phyloP scores from a whole-genome alignment of 805 yeast genomes.

The Candida michaelii region DNA sequence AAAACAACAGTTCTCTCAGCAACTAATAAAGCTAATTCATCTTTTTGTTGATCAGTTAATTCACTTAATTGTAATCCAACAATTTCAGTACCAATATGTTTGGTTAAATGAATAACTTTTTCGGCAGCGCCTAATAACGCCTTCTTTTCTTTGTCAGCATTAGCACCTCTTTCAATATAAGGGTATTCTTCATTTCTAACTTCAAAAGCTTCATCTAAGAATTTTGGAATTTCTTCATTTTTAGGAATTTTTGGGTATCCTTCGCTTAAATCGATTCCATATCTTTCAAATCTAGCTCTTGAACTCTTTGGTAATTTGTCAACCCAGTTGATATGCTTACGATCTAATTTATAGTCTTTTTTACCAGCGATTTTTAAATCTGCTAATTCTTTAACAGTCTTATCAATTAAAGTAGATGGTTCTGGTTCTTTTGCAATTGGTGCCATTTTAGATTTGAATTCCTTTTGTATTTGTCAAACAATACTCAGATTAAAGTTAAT shows the following conservation, averaged over 20 bases:
- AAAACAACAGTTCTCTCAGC: conserved; percentile 33
- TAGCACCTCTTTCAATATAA: conserved; percentile 27
- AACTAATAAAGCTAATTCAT: conserved; percentile 29
- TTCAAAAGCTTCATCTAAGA: conserved; percentile 28
- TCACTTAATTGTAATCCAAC: conserved; percentile 30
- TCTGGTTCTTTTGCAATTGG: conserved; percentile 9
- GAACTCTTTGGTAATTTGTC: conserved; percentile 24
- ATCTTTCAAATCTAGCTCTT: conserved; percentile 23
- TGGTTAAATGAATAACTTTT: conserved; percentile 26
- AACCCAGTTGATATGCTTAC: conserved; percentile 13
- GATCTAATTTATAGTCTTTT: not conserved
- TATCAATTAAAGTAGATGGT: conserved; percentile 7
- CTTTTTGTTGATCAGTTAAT: conserved; percentile 26
- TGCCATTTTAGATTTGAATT: too few species aligned
- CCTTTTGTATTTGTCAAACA: too few species aligned
- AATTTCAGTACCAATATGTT: conserved; percentile 30
- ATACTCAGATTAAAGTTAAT: too few species aligned
- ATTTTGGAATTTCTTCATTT: conserved; percentile 23
- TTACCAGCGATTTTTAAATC: conserved; percentile 11
- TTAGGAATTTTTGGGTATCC: conserved; percentile 29
- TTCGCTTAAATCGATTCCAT: conserved; percentile 24
- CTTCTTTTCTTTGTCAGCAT: conserved; percentile 34
- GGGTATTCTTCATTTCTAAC: conserved; percentile 23
- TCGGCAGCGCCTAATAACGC: conserved; percentile 29
- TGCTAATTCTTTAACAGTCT: conserved; percentile 13